A percentile compares a stretch with the other conserved stretches of the same genome.
Evolutionary conservation across 78 protist genomes (phyloP).

Genomic region (Planoprotostelium fungivorum): DNA sequence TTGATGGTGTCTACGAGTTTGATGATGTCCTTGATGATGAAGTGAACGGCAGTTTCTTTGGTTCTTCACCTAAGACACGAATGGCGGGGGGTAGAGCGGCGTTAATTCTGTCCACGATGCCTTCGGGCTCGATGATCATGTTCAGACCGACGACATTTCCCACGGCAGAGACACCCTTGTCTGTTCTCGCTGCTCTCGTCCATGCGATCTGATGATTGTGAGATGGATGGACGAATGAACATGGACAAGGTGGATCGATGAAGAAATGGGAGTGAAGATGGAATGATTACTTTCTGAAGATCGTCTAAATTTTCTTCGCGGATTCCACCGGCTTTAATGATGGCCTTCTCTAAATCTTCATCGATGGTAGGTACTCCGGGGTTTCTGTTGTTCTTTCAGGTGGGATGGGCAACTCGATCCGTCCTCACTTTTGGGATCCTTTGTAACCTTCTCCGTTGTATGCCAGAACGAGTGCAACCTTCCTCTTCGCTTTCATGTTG

Average conservation of each 20-base stretch:
- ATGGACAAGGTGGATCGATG: neutral
- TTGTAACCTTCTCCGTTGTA: neutral
- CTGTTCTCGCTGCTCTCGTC: conserved; percentile 65
- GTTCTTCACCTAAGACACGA: conserved; percentile 21
- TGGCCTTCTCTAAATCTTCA: conserved; percentile 52
- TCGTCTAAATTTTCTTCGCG: conserved; percentile 19
- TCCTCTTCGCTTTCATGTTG: neutral
- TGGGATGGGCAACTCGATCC: neutral
- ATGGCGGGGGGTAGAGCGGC: conserved; percentile 37
- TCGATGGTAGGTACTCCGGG: conserved; percentile 48
- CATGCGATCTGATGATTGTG: conserved; percentile 48
- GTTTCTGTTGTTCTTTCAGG: conserved; percentile 10
- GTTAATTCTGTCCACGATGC: conserved; percentile 28
- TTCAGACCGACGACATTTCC: conserved; percentile 45
- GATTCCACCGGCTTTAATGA: conserved; percentile 51
- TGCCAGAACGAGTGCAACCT: neutral
- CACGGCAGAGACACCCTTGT: conserved; percentile 68
- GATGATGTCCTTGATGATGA: too few species aligned
- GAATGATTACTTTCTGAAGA: neutral
- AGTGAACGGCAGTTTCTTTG: too few species aligned
- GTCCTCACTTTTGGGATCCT: neutral
- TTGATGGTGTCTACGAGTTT: too few species aligned
- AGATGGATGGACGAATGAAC: neutral
- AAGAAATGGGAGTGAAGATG: neutral
- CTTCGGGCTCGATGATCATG: conserved; percentile 41